A percentile compares a stretch with the other conserved stretches of the same genome.
These are phyloP conservation scores for Russula olivacea DNA, from an alignment of 768 basidiomycete species.

Conservation along the genomic window DNA sequence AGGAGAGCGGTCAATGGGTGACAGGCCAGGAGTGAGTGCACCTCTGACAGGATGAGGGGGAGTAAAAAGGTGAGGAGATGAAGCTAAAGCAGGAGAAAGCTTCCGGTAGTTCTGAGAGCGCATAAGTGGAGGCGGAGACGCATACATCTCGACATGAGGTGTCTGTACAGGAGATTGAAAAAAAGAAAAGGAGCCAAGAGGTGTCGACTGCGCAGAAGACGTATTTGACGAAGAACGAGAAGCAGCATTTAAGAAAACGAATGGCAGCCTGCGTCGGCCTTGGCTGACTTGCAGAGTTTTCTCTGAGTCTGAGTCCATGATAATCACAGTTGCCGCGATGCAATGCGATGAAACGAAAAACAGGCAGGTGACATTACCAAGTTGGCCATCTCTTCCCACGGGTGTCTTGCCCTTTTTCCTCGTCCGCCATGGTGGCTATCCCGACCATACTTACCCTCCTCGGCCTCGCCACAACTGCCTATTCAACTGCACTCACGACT, in stretches of 20 bases:
- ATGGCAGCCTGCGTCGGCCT: neutral
- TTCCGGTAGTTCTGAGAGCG: constrained; percentile 1
- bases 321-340: neutral
- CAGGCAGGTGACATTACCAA: neutral
- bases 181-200: neutral
- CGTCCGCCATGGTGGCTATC: constrained; percentile 21
- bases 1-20: constrained; percentile 22
- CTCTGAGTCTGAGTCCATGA: constrained; percentile 12
- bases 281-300: constrained; percentile 2
- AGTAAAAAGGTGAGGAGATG: constrained; percentile 21
- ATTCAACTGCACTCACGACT: constrained; percentile 72
- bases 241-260: neutral
- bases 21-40: constrained; percentile 15
- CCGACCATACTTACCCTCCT: constrained; percentile 21
- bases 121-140: constrained; percentile 22
- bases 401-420: neutral
- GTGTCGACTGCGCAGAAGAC: constrained; percentile 2
- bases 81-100: constrained; percentile 20
- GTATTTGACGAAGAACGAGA: constrained; percentile 11
- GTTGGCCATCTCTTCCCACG: constrained; percentile 15
- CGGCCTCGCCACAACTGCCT: constrained; percentile 24
- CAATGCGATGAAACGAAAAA: neutral
- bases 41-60: constrained; percentile 14
- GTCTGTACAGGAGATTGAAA: neutral
- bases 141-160: constrained; percentile 21